A percentile compares a stretch with the other conserved stretches of the same genome.
phyloP scores from a whole-genome alignment of 2,329 filamentous ascomycete genomes.

The Colletotrichum filicis region DNA sequence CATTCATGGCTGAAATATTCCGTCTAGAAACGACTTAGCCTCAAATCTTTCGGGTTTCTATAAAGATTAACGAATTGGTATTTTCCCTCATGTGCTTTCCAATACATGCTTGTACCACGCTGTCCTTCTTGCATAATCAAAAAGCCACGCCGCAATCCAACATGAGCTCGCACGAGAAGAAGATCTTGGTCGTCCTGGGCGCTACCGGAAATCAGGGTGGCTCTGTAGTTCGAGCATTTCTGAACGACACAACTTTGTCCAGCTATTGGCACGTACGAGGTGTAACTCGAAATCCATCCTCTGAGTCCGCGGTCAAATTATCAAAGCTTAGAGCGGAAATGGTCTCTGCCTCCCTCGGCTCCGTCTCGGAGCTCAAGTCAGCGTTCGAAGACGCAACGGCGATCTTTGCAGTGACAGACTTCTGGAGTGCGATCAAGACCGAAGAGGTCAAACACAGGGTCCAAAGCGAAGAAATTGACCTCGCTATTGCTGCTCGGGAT shows the following conservation, averaged over 20 bases:
- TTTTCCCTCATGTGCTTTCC: background rate
- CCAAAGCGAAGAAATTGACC: background rate
- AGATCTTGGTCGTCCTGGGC: constrained; percentile 10
- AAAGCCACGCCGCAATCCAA: background rate
- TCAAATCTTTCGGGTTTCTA: too few species aligned
- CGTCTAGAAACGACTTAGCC: too few species aligned
- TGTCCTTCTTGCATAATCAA: background rate
- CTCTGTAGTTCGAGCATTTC: constrained; percentile 1
- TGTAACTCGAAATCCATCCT: constrained; percentile 57
- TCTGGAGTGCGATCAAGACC: constrained; percentile 61
- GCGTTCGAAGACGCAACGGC: constrained; percentile 57
- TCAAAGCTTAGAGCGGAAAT: constrained; percentile 52
- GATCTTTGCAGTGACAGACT: constrained; percentile 67
- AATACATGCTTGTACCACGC: background rate
- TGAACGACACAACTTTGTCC: background rate
- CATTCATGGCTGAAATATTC: too few species aligned
- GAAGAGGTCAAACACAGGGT: constrained; percentile 45
- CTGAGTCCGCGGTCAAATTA: constrained; percentile 52
- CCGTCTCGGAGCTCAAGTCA: constrained; percentile 48
- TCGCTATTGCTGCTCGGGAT: constrained; percentile 52
- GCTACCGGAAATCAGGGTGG: constrained; percentile 19
- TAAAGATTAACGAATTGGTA: too few species aligned
- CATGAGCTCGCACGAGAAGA: background rate
- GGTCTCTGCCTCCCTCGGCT: constrained; percentile 55
- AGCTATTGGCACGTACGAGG: constrained; percentile 48